Percentiles rank a stretch among this genome's conserved stretches.
These are phyloP conservation scores for Fusarium fujikuroi DNA, from an alignment of 2,329 filamentous ascomycete species.

Conservation along the genomic window DNA sequence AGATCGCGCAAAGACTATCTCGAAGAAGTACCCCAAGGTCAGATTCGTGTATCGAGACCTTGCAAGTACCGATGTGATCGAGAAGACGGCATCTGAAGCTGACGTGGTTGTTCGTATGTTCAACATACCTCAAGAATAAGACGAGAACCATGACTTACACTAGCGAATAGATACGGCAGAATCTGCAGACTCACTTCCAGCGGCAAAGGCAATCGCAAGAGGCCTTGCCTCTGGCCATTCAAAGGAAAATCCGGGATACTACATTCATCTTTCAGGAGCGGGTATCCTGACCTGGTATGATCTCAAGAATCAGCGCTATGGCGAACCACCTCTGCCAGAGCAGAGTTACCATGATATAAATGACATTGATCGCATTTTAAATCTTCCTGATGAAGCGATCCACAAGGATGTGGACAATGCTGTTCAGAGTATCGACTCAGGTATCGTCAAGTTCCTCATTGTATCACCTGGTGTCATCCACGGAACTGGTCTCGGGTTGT, in stretches of 20 bases:
- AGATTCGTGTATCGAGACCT: slow-evolving; percentile 62
- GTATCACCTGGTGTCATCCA: slow-evolving; percentile 64
- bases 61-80: slow-evolving; percentile 57
- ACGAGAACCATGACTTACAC: background rate
- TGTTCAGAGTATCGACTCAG: slow-evolving; percentile 58
- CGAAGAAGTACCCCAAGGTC: slow-evolving; percentile 58
- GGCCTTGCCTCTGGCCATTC: slow-evolving; percentile 58
- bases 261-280: slow-evolving; percentile 63
- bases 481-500: slow-evolving; percentile 59
- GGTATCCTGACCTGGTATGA: slow-evolving; percentile 61
- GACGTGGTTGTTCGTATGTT: slow-evolving; percentile 60
- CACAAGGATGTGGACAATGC: slow-evolving; percentile 78
- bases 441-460: slow-evolving; percentile 56
- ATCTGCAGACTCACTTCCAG: slow-evolving; percentile 57
- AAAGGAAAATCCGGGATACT: slow-evolving; percentile 58
- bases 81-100: slow-evolving; percentile 62
- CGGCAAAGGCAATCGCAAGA: slow-evolving; percentile 57
- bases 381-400: slow-evolving; percentile 64
- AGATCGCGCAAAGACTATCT: slow-evolving; percentile 56
- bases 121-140: slow-evolving; percentile 28
- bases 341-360: slow-evolving; percentile 68
- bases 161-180: slow-evolving; percentile 57
- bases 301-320: slow-evolving; percentile 52
- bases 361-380: slow-evolving; percentile 64
- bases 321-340: slow-evolving; percentile 56